Evolutionary conservation across 176 grass and related monocot genomes (phyloP), one percentile per base, ranked within the genome.

Genomic region (Eleusine coracana): DNA sequence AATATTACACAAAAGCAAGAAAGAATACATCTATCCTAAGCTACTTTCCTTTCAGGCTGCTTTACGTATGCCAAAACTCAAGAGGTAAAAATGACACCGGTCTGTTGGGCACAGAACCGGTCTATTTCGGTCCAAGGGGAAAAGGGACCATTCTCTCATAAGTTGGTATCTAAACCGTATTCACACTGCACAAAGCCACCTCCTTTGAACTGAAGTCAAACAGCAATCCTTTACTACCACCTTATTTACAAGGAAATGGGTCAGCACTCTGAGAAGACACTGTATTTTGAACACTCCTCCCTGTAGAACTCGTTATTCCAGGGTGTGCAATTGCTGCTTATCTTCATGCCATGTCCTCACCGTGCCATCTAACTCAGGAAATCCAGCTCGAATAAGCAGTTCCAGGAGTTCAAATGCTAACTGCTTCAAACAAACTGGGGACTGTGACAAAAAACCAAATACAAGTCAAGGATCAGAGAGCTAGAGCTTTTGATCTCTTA

Each of bases 401-500:
- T 99, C 93, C 51, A 99, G 70, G 71, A 99, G 87, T 82, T 96
- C 96, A 58, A 91, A 88, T 12, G 97, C 86, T 75, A 99, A 86
- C 80, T 94, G 91, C 89, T 94, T 99, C 76, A 99, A 87, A 68
- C 97, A 99, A 84, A 99, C 81, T 16, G 91, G 84, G 36, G 97
- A 99, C 97, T 99, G 96, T 54, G 31, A 99, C 1, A 0, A 1
- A 39, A 59, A 23, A 59, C 5, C 21, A 68, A 83, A 27, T 62
- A 5, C 49, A 75, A 31, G 44, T 73, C 61, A 60, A 60, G 7
- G 17, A 59, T 49, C 66, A 56, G 41, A 38, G 61, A 36, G 16
- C 50, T 3, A 16, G 0, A 56, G 20, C 46, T 85, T 27, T 10
- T 76, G 1, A 69, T 63, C 0, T 3, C 21, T 85, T 64, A 14